Base-by-base conservation (phyloP, 2,329 filamentous ascomycete species). In the Teratosphaeriaceae sp. region DNA sequence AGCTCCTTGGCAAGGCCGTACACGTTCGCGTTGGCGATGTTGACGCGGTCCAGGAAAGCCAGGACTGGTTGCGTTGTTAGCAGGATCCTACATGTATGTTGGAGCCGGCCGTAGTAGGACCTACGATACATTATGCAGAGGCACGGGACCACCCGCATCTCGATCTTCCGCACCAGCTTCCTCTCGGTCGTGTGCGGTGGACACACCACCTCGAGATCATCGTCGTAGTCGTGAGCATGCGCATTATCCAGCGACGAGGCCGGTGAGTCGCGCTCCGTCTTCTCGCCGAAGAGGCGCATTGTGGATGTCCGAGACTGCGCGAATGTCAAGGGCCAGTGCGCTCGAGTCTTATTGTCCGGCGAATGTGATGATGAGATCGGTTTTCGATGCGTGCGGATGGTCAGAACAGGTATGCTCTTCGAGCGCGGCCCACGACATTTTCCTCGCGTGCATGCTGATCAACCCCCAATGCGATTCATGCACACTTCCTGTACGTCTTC, bases 21-120 rank as follows among this genome's bases (percentile, higher is more conserved):
- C 18, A 74, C 67, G 45, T 74, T 72, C 4, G 73, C 73, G 47
- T 76, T 76, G 24, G 67, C 61, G 38, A 76, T 76, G 49, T 76
- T 76, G 45, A 76, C 71, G 42, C 69, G 64, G 35, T 45, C 45
- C 38, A 57, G 42, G 43, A 59, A 57, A 15, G 53, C 53, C 40
- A 44, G 22, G 8, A 39, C 31, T 40, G 30, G n/a, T 21, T 20
- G n/a, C n/a, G n/a, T n/a, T n/a, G n/a, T n/a, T n/a, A n/a, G n/a
- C n/a, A n/a, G n/a, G n/a, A n/a, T n/a, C n/a, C n/a, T n/a, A n/a
- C n/a, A 33, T 24, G 11, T 16, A 8, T 27, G 5, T 5, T 15
- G 4, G 11, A 22, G 16, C 19, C 19, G 18, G n/a, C n/a, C n/a
- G n/a, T n/a, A n/a, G n/a, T n/a, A 24, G 22, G 12, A 40, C 35